Conservation (phyloP, 257 asterid species). For the Petrea volubilis region DNA sequence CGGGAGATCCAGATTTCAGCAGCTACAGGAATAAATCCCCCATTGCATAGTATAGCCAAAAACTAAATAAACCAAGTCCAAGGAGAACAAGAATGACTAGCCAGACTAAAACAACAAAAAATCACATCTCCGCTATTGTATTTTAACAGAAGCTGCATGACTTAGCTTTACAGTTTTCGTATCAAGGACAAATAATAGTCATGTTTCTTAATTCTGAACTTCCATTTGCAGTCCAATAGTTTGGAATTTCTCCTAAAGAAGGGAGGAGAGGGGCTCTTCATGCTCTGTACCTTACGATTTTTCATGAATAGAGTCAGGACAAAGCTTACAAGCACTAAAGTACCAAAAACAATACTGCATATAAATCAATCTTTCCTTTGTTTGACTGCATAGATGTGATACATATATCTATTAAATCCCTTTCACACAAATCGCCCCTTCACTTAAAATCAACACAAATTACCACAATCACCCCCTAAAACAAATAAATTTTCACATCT, state of each 20-base stretch:
- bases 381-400: no score
- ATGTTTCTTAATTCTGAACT: neutral
- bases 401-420: neutral
- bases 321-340: neutral
- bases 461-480: neutral
- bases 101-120: no score
- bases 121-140: neutral
- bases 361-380: no score
- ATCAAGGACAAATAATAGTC: neutral
- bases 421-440: neutral
- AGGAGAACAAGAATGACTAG: neutral
- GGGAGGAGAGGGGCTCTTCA: neutral
- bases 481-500: neutral
- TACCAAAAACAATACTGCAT: no score
- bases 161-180: neutral
- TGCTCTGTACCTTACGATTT: no score
- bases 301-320: neutral
- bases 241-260: neutral
- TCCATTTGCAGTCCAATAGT: neutral
- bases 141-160: neutral
- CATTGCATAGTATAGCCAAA: neutral
- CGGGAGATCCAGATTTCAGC: neutral
- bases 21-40: neutral
- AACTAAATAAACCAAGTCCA: neutral
- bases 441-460: no score